Evolutionary conservation across 2,329 filamentous ascomycete species (phyloP).

Genomic region (Leptographium radiaticola): DNA sequence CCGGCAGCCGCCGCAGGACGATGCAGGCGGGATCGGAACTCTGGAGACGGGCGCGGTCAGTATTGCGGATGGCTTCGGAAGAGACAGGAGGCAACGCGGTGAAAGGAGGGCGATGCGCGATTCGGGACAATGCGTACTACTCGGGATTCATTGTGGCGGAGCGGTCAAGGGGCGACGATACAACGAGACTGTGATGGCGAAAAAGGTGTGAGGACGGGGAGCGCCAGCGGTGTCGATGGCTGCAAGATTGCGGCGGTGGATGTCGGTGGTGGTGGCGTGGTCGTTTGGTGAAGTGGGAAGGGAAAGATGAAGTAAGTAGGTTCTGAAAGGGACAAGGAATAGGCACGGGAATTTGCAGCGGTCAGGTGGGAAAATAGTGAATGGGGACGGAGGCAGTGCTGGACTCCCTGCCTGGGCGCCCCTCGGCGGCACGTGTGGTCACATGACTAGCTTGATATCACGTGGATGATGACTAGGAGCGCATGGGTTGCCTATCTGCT

Average conservation of each 20-base stretch:
- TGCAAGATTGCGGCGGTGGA: background rate
- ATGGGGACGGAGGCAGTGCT: background rate
- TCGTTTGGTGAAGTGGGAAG: background rate
- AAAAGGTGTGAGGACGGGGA: background rate
- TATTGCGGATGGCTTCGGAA: background rate
- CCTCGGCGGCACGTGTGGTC: constrained; percentile 7
- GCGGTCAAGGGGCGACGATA: constrained; percentile 7
- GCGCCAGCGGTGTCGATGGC: background rate
- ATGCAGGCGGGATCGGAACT: background rate
- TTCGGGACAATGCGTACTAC: constrained; percentile 44
- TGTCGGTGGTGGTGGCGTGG: background rate
- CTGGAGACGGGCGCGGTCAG: background rate
- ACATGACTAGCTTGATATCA: constrained; percentile 5
- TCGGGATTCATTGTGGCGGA: constrained; percentile 71
- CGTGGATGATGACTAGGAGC: background rate
- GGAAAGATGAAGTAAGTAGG: background rate
- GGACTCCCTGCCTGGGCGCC: background rate
- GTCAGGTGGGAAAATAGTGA: constrained; percentile 4
- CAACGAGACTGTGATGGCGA: background rate
- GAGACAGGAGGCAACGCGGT: background rate
- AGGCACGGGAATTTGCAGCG: background rate
- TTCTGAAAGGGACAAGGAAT: background rate
- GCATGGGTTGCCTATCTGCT: background rate
- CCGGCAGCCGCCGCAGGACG: too few relatives aligned
- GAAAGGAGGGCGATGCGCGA: background rate